These are phyloP conservation scores for Parasitella parasitica DNA, from an alignment of 371 early-diverging fungal genomes.

Conservation along the genomic window DNA sequence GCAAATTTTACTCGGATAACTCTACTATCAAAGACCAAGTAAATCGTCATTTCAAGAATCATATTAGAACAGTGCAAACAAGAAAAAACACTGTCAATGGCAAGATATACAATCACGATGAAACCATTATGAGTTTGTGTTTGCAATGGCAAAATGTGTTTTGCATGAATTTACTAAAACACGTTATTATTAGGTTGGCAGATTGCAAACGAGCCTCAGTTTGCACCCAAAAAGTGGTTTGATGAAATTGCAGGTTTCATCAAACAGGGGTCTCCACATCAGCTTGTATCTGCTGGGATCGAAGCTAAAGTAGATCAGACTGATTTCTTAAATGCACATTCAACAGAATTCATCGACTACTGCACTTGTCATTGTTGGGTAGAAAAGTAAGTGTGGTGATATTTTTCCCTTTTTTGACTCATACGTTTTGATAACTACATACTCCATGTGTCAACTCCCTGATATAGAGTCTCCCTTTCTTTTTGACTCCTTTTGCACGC, in stretches of 20 bases:
- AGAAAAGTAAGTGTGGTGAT: slow-evolving; percentile 54
- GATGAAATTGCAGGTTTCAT: slow-evolving; percentile 46
- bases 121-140: slow-evolving; percentile 39
- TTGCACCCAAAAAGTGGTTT: slow-evolving; percentile 47
- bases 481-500: neutral
- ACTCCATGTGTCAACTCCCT: neutral
- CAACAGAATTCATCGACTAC: slow-evolving; percentile 45
- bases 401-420: neutral
- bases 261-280: slow-evolving; percentile 45
- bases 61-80: slow-evolving; percentile 32
- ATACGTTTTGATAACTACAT: neutral
- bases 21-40: slow-evolving; percentile 7
- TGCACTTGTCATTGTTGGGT: slow-evolving; percentile 60
- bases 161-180: neutral
- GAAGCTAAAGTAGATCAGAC: slow-evolving; percentile 50
- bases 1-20: slow-evolving; percentile 46
- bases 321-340: slow-evolving; percentile 53
- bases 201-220: slow-evolving; percentile 47
- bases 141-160: no score
- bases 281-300: slow-evolving; percentile 55
- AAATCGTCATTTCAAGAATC: slow-evolving; percentile 34
- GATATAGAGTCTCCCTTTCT: neutral
- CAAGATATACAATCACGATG: slow-evolving; percentile 38
- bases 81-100: slow-evolving; percentile 40
- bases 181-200: slow-evolving; percentile 35